Evolutionary conservation across 2,329 filamentous ascomycete species (phyloP).

Genomic region (Clarireedia paspali): DNA sequence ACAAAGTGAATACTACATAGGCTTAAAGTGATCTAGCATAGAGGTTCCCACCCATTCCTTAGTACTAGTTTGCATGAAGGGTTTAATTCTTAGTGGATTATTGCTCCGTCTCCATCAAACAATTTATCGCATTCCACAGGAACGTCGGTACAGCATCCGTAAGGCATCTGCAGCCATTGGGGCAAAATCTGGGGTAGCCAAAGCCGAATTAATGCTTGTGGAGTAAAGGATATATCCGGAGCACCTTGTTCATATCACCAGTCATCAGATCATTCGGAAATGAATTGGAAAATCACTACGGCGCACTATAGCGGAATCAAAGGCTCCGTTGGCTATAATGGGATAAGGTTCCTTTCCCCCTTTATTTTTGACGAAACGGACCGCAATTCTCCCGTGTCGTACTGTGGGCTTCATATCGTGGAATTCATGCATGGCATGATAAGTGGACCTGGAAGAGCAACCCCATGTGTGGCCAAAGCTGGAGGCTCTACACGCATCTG

Average conservation of each 20-base stretch:
- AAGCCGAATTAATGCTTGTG: not conserved
- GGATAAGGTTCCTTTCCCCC: too few relatives aligned
- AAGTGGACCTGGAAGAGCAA: too few relatives aligned
- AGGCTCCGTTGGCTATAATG: too few relatives aligned
- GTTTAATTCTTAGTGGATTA: not conserved
- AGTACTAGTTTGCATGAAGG: not conserved
- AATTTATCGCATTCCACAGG: not conserved
- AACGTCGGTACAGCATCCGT: slow-evolving; percentile 4
- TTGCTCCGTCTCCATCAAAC: not conserved
- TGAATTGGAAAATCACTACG: not conserved
- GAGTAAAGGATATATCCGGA: not conserved
- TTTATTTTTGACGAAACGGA: too few relatives aligned
- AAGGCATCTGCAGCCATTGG: not conserved
- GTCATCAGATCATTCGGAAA: not conserved
- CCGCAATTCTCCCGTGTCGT: too few relatives aligned
- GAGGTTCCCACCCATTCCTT: not conserved
- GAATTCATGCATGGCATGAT: too few relatives aligned
- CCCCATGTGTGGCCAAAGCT: too few relatives aligned
- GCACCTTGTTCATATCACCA: not conserved
- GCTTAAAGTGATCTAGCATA: not conserved
- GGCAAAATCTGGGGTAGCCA: slow-evolving; percentile 1
- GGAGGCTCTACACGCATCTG: too few relatives aligned
- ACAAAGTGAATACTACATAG: not conserved
- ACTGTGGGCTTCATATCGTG: too few relatives aligned
- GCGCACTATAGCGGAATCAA: not conserved